Base-by-base conservation (phyloP, 140 eudicot genomes). In the Stevia rebaudiana region DNA sequence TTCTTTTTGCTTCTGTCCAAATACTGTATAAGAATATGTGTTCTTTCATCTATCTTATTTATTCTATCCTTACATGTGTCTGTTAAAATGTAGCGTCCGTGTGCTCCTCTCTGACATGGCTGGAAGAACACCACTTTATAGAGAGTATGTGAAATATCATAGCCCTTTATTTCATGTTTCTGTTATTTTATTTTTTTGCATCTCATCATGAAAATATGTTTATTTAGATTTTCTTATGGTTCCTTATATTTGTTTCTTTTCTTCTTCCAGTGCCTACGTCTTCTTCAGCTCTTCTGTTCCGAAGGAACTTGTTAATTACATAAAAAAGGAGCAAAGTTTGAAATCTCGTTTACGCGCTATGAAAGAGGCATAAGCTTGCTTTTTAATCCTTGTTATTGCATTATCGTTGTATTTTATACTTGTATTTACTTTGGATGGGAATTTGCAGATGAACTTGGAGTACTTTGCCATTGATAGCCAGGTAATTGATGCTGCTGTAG, bases 401-500 rank as follows among this genome's bases (percentile, higher is more conserved):
- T 8, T 36, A 61, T 21, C 52, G 18, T 18, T 74, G 44, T 47
- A 51, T 53, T 28, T 57, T 21, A 11, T 51, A 15, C 42, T 48
- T 24, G 6, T 65, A 55, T 60, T 81, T 18, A 79, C 52, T 59
- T 73, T 67, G 11, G 72, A 41, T 39, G 51, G 64, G 48, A 74
- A 65, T 70, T 35, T 85, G 79, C 96, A 91, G 98, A 87, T 91
- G 96, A 91, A 91, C 77, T 79, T 91, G 96, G 98, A 91, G 79
- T 91, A 84, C 75, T 83, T 91, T 58, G 88, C 98, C 53, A 71
- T 91, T 71, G 98, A 91, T 78, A 91, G 89, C 71, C 98, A 91
- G 96, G 98, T 91, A 82, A 16, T 23, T 35, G 4, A 67, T 67
- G 37, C 70, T 63, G 51, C 65, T 68, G 15, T 46, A 65, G 2